These are phyloP conservation scores for Alisma plantagoaquatica DNA, from an alignment of 106 monocot species.

Conservation along the genomic window DNA sequence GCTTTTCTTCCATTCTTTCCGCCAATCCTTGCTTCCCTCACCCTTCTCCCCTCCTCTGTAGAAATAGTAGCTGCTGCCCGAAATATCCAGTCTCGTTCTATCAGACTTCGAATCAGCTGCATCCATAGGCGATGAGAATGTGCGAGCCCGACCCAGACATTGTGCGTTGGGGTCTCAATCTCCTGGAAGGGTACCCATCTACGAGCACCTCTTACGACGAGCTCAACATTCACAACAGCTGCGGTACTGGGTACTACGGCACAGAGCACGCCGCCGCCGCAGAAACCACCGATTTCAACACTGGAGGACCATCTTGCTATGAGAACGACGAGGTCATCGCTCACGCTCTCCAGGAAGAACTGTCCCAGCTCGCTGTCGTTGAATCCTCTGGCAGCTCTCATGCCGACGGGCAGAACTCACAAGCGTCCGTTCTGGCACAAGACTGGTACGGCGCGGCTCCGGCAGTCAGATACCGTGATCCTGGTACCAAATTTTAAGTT, in stretches of 20 bases:
- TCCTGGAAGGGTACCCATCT: constrained; percentile 52
- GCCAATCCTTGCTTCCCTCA: too few relatives aligned
- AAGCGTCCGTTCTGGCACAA: constrained; percentile 45
- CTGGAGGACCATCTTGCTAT: too few relatives aligned
- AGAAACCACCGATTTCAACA: too few relatives aligned
- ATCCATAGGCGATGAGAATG: constrained; percentile 47
- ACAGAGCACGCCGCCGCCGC: too few relatives aligned
- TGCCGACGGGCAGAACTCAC: constrained; percentile 38
- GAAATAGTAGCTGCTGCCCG: too few relatives aligned
- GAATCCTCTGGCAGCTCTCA: constrained; percentile 50
- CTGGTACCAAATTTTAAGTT: constrained; percentile 45
- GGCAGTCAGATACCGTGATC: constrained; percentile 33
- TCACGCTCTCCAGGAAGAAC: constrained; percentile 58
- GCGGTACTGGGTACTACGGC: too few relatives aligned
- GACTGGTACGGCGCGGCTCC: constrained; percentile 64
- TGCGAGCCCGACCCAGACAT: constrained; percentile 77
- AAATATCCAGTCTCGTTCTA: too few relatives aligned
- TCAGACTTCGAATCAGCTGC: too few relatives aligned
- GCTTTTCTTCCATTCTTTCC: too few relatives aligned
- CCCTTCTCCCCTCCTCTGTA: too few relatives aligned
- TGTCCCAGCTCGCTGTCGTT: constrained; percentile 50
- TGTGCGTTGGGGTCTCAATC: constrained; percentile 51
- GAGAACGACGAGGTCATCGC: constrained; percentile 46
- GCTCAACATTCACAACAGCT: too few relatives aligned
- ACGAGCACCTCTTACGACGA: too few relatives aligned